Conservation (phyloP, 768 basidiomycete species). For the Tricholoma sp. region DNA sequence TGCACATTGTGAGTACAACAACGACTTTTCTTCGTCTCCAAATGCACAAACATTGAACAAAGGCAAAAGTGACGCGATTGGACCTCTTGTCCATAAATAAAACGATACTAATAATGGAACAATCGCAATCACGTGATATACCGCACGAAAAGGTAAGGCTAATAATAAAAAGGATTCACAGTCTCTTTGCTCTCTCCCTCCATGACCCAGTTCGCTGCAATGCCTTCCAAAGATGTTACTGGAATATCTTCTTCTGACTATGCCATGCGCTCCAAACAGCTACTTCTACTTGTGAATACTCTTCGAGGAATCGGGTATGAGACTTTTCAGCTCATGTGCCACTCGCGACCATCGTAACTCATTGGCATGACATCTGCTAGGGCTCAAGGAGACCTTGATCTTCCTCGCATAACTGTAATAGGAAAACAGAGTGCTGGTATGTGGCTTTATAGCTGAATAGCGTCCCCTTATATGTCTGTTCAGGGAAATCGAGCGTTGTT, state of each 20-base stretch:
- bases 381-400: constrained; percentile 39
- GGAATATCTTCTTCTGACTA: neutral
- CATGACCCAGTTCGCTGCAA: neutral
- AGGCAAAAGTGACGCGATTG: too few relatives aligned
- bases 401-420: constrained; percentile 46
- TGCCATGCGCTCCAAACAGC: neutral
- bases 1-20: too few relatives aligned
- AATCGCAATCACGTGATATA: too few relatives aligned
- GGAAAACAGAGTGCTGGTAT: constrained; percentile 48
- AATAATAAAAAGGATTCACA: too few relatives aligned
- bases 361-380: constrained; percentile 13
- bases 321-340: neutral
- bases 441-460: neutral
- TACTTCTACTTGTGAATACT: neutral
- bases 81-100: too few relatives aligned
- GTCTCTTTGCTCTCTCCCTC: too few relatives aligned
- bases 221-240: neutral
- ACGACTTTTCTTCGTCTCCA: too few relatives aligned
- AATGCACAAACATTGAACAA: too few relatives aligned
- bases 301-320: neutral
- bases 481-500: constrained; percentile 37
- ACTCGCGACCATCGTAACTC: neutral
- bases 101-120: too few relatives aligned
- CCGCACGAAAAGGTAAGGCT: too few relatives aligned
- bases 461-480: neutral